Evolutionary conservation across 495 filamentous ascomycete species (phyloP).

Genomic region (Neurospora sp.): DNA sequence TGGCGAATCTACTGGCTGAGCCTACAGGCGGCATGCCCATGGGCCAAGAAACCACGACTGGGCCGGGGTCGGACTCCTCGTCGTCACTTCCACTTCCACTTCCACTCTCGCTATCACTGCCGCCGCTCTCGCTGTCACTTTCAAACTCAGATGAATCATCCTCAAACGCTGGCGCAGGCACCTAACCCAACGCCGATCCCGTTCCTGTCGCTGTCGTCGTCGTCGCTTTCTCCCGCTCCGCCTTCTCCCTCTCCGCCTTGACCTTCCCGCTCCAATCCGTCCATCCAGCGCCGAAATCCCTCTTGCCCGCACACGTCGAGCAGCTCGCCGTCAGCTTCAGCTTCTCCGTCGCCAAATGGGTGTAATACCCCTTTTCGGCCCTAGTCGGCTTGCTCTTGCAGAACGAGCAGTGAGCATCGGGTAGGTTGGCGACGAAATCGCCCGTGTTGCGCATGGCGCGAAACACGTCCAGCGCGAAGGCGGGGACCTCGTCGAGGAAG

Average conservation of each 20-base stretch:
- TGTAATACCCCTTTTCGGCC: conserved; percentile 11
- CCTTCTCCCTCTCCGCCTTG: not conserved
- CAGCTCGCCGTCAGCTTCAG: conserved; percentile 4
- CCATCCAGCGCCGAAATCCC: not conserved
- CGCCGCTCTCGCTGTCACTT: not conserved
- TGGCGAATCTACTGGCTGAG: too few relatives aligned
- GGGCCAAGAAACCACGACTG: too few relatives aligned
- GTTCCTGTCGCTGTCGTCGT: too few relatives aligned
- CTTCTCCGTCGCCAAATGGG: conserved; percentile 11
- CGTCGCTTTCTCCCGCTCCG: not conserved
- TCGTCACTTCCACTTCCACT: too few relatives aligned
- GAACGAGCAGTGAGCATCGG: conserved; percentile 7
- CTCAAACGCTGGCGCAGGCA: not conserved
- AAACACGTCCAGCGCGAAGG: conserved; percentile 14
- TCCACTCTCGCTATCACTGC: not conserved
- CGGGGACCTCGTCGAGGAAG: conserved; percentile 8
- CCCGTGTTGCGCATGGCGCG: conserved; percentile 10
- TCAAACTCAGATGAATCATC: not conserved
- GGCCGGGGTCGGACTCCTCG: too few relatives aligned
- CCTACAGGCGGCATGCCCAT: too few relatives aligned
- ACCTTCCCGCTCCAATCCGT: conserved; percentile 9
- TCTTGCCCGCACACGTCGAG: conserved; percentile 8
- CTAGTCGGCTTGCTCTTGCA: conserved; percentile 10
- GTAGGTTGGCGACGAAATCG: conserved; percentile 9
- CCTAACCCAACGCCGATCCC: not conserved